Conservation (phyloP, 2,329 filamentous ascomycete species). For the Exserohilum turcica region DNA sequence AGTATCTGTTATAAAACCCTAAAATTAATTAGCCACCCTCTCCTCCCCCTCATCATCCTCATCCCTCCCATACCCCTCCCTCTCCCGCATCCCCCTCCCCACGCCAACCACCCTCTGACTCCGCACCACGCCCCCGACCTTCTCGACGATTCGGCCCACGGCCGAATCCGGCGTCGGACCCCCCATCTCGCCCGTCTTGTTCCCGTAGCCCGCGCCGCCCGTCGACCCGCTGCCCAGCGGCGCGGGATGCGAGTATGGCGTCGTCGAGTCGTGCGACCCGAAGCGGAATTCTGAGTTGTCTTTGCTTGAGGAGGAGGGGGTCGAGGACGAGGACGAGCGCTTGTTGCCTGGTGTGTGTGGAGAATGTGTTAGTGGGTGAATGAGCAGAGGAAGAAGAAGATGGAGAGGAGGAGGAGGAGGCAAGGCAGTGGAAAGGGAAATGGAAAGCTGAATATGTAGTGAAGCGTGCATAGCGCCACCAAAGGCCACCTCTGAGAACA, state of each 20-base stretch:
- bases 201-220: constrained; percentile 47
- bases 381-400: too few species aligned
- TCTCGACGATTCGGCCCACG: constrained; percentile 64
- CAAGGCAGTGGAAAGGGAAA: neutral
- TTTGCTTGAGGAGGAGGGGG: neutral
- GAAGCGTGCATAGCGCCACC: too few species aligned
- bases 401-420: neutral
- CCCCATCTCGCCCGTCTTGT: constrained; percentile 43
- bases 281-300: constrained; percentile 20
- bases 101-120: constrained; percentile 56
- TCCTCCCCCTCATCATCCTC: neutral
- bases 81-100: constrained; percentile 58
- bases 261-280: constrained; percentile 26
- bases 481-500: too few species aligned
- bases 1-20: neutral
- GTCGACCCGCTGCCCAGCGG: constrained; percentile 40
- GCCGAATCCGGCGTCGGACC: constrained; percentile 50
- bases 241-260: constrained; percentile 31
- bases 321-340: constrained; percentile 18
- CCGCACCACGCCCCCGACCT: constrained; percentile 58
- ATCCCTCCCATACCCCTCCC: constrained; percentile 7
- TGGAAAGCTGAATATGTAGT: too few species aligned
- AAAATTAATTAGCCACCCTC: neutral
- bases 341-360: constrained; percentile 47
- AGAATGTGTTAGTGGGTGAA: neutral